Evolutionary conservation across 176 grass and related monocot genomes (phyloP).

Genomic region (Aegilops bicornis): DNA sequence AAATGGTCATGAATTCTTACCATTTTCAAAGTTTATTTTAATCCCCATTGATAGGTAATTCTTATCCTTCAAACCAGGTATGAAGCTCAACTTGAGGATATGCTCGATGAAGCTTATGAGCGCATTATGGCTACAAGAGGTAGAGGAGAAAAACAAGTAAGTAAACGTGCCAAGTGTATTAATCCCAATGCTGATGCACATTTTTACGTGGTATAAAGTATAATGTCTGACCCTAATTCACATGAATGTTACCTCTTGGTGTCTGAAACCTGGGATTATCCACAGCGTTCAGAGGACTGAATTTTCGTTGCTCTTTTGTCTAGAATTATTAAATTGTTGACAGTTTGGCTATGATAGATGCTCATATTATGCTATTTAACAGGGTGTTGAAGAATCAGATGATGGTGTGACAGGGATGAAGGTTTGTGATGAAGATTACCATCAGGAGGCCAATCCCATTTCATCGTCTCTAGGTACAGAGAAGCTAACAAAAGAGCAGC

Average conservation of each 20-base stretch:
- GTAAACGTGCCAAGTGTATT: slow-evolving; percentile 48
- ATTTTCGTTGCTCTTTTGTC: too few relatives aligned
- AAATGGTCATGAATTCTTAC: background rate
- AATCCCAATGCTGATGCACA: slow-evolving; percentile 55
- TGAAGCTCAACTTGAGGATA: slow-evolving; percentile 67
- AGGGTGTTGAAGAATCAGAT: slow-evolving; percentile 56
- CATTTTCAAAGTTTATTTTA: background rate
- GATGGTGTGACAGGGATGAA: slow-evolving; percentile 50
- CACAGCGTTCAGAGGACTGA: background rate
- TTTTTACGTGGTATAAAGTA: slow-evolving; percentile 38
- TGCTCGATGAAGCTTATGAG: slow-evolving; percentile 89
- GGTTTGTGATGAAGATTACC: slow-evolving; percentile 33
- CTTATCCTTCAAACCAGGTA: slow-evolving; percentile 46
- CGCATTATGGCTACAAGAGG: slow-evolving; percentile 68
- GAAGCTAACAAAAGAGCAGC: slow-evolving; percentile 69
- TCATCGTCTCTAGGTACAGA: slow-evolving; percentile 45
- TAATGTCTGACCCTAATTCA: background rate
- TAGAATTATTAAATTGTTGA: background rate
- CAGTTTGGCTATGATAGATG: background rate
- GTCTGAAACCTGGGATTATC: background rate
- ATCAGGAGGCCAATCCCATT: slow-evolving; percentile 57
- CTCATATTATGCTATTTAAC: background rate
- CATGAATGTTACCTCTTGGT: background rate
- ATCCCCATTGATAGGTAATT: background rate
- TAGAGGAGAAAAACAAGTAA: slow-evolving; percentile 58